Percentiles rank a stretch among this genome's conserved stretches.
phyloP scores from a whole-genome alignment of 2,329 filamentous ascomycete species.

The Lasiodiplodia hormozganensis region DNA sequence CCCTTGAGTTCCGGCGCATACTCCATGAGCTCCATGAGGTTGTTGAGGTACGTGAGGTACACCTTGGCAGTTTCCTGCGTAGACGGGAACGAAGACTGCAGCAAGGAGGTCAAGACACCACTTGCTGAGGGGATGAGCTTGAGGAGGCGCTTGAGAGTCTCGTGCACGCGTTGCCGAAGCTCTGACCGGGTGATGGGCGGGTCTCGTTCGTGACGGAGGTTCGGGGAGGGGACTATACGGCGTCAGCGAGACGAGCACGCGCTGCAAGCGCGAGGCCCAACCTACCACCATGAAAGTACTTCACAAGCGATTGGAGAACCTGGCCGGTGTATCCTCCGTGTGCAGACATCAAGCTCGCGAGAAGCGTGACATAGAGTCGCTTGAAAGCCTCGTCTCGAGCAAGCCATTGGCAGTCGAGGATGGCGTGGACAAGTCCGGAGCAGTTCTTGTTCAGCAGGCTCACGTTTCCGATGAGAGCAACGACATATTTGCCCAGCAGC shows the following conservation, averaged over 20 bases:
- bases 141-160: slow-evolving; percentile 76
- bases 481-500: slow-evolving; percentile 63
- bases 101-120: slow-evolving; percentile 70
- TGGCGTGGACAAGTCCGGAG: slow-evolving; percentile 63
- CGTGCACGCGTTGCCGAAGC: slow-evolving; percentile 78
- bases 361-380: slow-evolving; percentile 61
- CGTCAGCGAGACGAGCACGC: slow-evolving; percentile 42
- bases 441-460: slow-evolving; percentile 63
- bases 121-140: slow-evolving; percentile 82
- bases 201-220: slow-evolving; percentile 61
- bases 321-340: slow-evolving; percentile 78
- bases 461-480: slow-evolving; percentile 64
- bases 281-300: slow-evolving; percentile 70
- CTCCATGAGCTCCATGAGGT: slow-evolving; percentile 76
- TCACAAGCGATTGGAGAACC: slow-evolving; percentile 81
- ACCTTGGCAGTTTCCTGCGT: slow-evolving; percentile 76
- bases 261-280: slow-evolving; percentile 34
- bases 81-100: slow-evolving; percentile 75
- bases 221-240: slow-evolving; percentile 58
- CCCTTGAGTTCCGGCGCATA: slow-evolving; percentile 81
- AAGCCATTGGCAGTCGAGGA: slow-evolving; percentile 67
- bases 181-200: slow-evolving; percentile 65
- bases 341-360: slow-evolving; percentile 75
- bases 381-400: slow-evolving; percentile 67
- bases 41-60: slow-evolving; percentile 89